Evolutionary conservation across 2,329 filamentous ascomycete species (phyloP), one percentile per base, ranked within the genome.

Genomic region (Diaporthe humulicola): DNA sequence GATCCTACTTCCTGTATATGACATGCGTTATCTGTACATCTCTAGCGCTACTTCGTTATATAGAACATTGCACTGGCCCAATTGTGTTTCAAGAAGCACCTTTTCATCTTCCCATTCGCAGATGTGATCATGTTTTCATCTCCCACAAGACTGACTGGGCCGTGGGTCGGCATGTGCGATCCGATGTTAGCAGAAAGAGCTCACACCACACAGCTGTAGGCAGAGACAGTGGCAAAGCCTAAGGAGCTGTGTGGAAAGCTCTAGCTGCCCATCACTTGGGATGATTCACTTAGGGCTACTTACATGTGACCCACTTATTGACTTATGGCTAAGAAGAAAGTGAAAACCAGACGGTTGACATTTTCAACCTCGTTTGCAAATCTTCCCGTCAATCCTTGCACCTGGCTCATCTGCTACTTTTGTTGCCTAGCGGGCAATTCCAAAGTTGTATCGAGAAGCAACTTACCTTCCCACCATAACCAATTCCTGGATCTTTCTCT

Each of bases 1-100:
- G 10, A 22, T 52, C n/a, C 33, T 52, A 17, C 48, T 54, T 54
- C 64, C 22, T 54, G 64, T 69, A 69, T 36, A 69, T 66, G 42
- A 28, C 30, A 28, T 52, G 45, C 30, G 45, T 40, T 54, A 22
- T 40, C 42, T 69, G 64, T 52, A 54, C 48, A 69, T 69, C 33
- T 54, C 64, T 38, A 54, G 64, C 64, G 48, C 33, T 28, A 0
- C 40, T 33, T 33, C 22, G 12, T 30, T 19, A 54, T 25, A 69
- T 19, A 69, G 45, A 69, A 54, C 28, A 38, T 54, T 25, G 38
- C 48, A 54, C 1, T 22, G 14, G 15, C 45, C 40, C n/a, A 15
- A 15, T 25, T 52, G 9, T 28, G 25, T 9, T 28, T 61, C 8
- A 30, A 45, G 25, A 19, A 45, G 0, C 6, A 42, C 15, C 30